Percentiles rank a stretch among this genome's conserved stretches.
Conservation (phyloP, 441 rosid genomes). For the Gossypium lobatum region DNA sequence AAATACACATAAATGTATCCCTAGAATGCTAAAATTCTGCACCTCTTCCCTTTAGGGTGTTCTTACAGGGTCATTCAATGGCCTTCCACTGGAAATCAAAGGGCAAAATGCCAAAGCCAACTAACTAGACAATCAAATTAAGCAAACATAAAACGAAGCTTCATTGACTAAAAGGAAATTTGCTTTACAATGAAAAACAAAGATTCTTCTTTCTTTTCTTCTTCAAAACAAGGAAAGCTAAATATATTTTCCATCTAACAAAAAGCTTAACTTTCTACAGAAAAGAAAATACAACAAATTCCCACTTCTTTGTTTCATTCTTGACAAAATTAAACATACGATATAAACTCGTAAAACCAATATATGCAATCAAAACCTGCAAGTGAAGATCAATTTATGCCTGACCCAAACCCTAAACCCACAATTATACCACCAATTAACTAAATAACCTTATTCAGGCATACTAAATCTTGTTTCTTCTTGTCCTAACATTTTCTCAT, state of each 20-base stretch:
- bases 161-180: background rate
- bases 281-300: background rate
- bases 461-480: background rate
- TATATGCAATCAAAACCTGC: background rate
- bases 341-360: background rate
- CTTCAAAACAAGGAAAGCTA: background rate
- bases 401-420: slow-evolving; percentile 3
- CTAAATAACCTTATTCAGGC: background rate
- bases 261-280: background rate
- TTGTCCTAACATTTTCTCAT: background rate
- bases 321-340: background rate
- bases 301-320: background rate
- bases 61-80: background rate
- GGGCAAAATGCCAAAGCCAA: background rate
- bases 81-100: background rate
- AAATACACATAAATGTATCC: background rate
- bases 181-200: background rate
- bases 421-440: background rate
- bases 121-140: background rate
- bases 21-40: background rate
- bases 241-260: background rate
- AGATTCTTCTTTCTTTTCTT: background rate
- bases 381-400: background rate
- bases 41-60: background rate
- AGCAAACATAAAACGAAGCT: background rate